Evolutionary conservation across 2,329 filamentous ascomycete species (phyloP), one percentile per base, ranked within the genome.

Genomic region (Trichoderma asperellum): DNA sequence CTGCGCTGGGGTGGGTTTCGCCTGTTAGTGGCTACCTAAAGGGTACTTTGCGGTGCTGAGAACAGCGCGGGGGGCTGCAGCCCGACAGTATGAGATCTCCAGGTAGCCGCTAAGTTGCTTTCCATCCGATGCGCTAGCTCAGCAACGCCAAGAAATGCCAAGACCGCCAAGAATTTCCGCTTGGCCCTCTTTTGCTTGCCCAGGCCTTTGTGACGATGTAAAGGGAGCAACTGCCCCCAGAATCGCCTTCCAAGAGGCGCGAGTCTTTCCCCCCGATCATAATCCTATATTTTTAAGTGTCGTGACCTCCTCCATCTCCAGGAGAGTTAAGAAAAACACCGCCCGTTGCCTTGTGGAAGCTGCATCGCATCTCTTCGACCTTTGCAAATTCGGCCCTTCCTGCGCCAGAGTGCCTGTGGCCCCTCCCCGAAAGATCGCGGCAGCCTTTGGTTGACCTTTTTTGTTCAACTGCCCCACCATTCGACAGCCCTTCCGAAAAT

Each of bases 151-250:
- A 67, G 68, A 61, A 69, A 67, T 70, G 68, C 74, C 77, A 79
- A 79, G 76, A 75, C 66, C 72, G 73, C 75, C 75, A 76, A 77
- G 76, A 70, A 71, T 75, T 80, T 77, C 79, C 78, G 79, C 78
- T 56, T 79, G 75, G 75, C 78, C 79, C 77, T 77, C 59, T 77
- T 73, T 73, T 70, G 73, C 75, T 71, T 74, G 75, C 77, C 77
- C 77, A 78, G 75, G 74, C 74, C 76, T 76, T 74, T 72, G 70
- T 69, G 63, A 67, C 73, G 78, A 76, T 78, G 77, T 79, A 79
- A 80, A 79, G 77, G 76, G 78, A 79, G 77, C 77, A 21, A 47
- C 47, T 65, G 68, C 68, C 68, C 68, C 68, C 68, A 60, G 67
- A 66, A 49, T 24, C 34, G 27, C 40, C 53, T 57, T 43, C 32